Percentiles rank a stretch among this genome's conserved stretches.
phyloP scores from a whole-genome alignment of 176 grass and related monocot species.

The Pharus latifolius region DNA sequence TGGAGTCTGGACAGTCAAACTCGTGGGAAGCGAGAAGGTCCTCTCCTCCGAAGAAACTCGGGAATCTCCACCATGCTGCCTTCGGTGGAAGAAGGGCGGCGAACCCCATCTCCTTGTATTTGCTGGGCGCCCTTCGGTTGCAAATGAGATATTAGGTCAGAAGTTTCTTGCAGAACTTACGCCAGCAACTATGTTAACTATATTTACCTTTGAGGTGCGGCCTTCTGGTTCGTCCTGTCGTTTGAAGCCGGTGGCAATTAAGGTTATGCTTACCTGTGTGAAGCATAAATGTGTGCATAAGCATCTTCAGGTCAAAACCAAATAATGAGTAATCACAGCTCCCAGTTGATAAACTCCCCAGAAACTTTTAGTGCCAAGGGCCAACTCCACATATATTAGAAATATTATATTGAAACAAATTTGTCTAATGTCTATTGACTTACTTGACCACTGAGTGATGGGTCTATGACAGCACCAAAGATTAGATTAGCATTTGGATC shows the following conservation, averaged over 20 bases:
- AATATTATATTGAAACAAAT: constrained; percentile 1
- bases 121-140: constrained; percentile 45
- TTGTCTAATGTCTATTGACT: constrained; percentile 17
- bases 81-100: constrained; percentile 32
- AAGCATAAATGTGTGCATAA: background rate
- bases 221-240: constrained; percentile 62
- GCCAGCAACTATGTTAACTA: background rate
- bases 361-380: background rate
- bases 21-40: constrained; percentile 50
- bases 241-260: constrained; percentile 92
- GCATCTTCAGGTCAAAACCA: background rate
- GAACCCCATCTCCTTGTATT: constrained; percentile 29
- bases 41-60: constrained; percentile 69
- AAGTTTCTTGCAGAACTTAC: background rate
- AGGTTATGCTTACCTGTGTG: constrained; percentile 75
- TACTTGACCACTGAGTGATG: constrained; percentile 86
- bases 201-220: constrained; percentile 46
- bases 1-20: constrained; percentile 23
- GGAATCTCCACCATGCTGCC: constrained; percentile 64
- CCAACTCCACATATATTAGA: background rate
- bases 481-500: constrained; percentile 98
- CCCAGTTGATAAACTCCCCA: background rate
- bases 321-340: background rate
- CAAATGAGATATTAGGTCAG: background rate
- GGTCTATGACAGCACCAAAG: constrained; percentile 97